Evolutionary conservation across 306 rosid genomes (phyloP).

Genomic region (Sesbania bispinosa): DNA sequence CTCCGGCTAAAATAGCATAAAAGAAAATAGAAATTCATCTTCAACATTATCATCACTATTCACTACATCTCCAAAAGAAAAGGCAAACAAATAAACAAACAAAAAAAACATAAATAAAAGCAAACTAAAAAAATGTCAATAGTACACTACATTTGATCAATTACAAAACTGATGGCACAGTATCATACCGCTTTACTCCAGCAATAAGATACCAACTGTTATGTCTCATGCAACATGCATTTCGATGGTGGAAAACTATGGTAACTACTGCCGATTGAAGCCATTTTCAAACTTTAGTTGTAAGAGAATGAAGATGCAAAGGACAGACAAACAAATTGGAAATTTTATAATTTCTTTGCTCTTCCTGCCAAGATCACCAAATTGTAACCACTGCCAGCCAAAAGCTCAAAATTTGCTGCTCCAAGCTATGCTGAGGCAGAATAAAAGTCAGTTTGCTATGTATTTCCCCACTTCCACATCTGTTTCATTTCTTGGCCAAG

Average conservation of each 20-base stretch:
- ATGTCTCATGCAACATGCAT: not conserved
- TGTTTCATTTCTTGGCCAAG: constrained; percentile 79
- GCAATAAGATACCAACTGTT: not conserved
- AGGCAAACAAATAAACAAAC: not conserved
- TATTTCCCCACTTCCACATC: constrained; percentile 6
- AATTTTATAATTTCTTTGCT: constrained; percentile 10
- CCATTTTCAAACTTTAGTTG: constrained; percentile 20
- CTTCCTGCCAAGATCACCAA: constrained; percentile 28
- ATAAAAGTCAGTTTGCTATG: not conserved
- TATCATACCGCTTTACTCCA: constrained; percentile 6
- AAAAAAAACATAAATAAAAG: not conserved
- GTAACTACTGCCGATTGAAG: constrained; percentile 23
- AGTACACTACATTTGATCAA: not conserved
- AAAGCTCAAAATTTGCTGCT: constrained; percentile 38
- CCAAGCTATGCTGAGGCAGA: constrained; percentile 25
- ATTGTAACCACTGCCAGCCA: constrained; percentile 18
- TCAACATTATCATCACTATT: not conserved
- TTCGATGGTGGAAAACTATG: not conserved
- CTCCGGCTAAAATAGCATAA: too few relatives aligned
- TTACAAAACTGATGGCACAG: constrained; percentile 26
- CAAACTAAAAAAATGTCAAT: not conserved
- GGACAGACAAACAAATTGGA: constrained; percentile 9
- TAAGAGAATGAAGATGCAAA: constrained; percentile 3
- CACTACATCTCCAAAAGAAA: not conserved
- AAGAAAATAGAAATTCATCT: not conserved